Evolutionary conservation across 208 protist species (phyloP).

Genomic region (Histomonas meleagridis): DNA sequence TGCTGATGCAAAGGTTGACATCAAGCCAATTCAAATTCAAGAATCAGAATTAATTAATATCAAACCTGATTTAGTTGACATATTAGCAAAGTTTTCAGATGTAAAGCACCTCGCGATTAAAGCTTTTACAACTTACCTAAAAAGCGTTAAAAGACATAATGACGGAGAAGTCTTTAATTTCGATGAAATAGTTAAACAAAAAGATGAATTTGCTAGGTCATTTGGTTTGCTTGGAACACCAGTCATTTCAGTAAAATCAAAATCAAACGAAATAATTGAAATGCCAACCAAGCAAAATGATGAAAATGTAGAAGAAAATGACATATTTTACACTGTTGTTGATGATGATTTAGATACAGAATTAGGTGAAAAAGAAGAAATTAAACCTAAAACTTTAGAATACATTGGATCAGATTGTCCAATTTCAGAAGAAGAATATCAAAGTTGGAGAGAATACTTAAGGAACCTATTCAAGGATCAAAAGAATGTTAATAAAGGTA

Average conservation of each 20-base stretch:
- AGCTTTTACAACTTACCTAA: slow-evolving; percentile 33
- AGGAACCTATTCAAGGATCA: background rate
- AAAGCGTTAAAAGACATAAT: background rate
- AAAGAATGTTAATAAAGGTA: no score
- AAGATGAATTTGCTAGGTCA: slow-evolving; percentile 12
- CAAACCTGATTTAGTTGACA: background rate
- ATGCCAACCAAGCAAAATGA: background rate
- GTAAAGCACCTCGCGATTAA: slow-evolving; percentile 37
- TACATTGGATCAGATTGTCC: background rate
- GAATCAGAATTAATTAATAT: background rate
- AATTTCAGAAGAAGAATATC: slow-evolving; percentile 5
- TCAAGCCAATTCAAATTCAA: background rate
- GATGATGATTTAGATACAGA: no score
- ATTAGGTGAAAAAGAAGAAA: background rate
- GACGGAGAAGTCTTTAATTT: slow-evolving; percentile 38
- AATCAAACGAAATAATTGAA: background rate
- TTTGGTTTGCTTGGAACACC: slow-evolving; percentile 27
- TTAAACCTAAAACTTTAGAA: background rate
- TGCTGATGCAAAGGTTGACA: background rate
- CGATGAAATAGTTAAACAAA: background rate
- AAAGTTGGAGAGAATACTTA: background rate
- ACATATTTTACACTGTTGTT: no score
- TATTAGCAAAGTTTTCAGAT: slow-evolving; percentile 32
- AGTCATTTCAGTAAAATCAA: background rate
- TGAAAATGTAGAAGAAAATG: background rate